These are phyloP conservation scores for Corchorus capsularis DNA, from an alignment of 345 rosid species.

Conservation along the genomic window DNA sequence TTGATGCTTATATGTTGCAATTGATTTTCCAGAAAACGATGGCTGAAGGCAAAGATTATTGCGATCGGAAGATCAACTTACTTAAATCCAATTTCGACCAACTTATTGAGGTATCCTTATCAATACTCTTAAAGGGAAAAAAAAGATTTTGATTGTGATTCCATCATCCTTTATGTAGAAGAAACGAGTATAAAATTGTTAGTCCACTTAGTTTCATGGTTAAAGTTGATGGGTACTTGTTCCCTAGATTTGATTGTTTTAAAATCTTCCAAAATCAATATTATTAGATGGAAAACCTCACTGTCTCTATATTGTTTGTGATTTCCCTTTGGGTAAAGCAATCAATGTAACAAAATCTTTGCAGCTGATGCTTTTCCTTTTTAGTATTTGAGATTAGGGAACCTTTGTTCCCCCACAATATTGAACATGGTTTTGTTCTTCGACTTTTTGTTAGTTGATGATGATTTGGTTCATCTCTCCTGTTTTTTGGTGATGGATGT, in stretches of 20 bases:
- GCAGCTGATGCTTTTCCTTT: neutral
- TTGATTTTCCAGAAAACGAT: slow-evolving; percentile 73
- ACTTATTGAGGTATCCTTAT: slow-evolving; percentile 73
- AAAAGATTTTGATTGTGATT: neutral
- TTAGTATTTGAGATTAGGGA: neutral
- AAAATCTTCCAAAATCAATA: neutral
- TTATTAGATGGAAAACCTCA: neutral
- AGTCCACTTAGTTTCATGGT: neutral
- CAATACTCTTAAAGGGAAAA: neutral
- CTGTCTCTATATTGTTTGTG: neutral
- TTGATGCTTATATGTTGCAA: neutral
- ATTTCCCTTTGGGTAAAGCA: neutral
- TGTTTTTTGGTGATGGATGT: neutral
- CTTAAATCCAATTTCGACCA: slow-evolving; percentile 93
- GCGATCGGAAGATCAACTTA: slow-evolving; percentile 91
- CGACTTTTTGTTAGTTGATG: neutral
- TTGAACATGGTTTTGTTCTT: neutral
- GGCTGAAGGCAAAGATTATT: slow-evolving; percentile 87
- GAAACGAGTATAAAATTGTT: neutral
- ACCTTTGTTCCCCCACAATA: neutral
- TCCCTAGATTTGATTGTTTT: slow-evolving; percentile 1
- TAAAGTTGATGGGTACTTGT: neutral
- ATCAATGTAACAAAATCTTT: neutral
- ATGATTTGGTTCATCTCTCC: neutral
- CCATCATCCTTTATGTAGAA: neutral